Conservation (phyloP, 169 alveolate genomes). For the Besnoitia besnoiti region DNA sequence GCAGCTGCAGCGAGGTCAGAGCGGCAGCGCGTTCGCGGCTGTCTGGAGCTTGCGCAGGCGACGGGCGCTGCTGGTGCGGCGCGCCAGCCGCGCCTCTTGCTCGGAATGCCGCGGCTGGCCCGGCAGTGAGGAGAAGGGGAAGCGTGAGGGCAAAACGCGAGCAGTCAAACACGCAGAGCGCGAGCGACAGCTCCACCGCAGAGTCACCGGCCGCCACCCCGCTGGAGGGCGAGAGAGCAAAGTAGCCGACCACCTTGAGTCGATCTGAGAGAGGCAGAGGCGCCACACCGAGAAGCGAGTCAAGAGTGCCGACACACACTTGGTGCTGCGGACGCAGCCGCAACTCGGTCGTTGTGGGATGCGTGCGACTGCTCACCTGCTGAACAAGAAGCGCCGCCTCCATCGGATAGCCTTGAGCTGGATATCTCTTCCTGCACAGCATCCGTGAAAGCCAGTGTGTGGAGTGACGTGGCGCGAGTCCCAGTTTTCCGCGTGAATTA, state of each 20-base stretch:
- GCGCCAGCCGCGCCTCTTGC: background rate
- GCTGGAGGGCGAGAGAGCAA: background rate
- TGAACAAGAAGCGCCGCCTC: too few relatives aligned
- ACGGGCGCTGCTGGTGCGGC: background rate
- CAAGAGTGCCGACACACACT: too few relatives aligned
- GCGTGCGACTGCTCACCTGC: too few relatives aligned
- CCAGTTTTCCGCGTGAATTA: too few relatives aligned
- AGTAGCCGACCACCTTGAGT: slow-evolving; percentile 24
- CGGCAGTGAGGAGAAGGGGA: slow-evolving; percentile 6
- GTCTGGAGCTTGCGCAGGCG: background rate
- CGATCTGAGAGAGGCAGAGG: background rate
- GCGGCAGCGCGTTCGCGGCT: background rate
- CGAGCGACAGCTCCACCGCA: background rate
- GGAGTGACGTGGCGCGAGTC: too few relatives aligned
- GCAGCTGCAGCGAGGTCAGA: background rate
- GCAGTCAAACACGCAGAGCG: background rate
- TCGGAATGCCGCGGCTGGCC: background rate
- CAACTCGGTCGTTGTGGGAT: too few relatives aligned
- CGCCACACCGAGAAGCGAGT: too few relatives aligned
- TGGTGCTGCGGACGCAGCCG: too few relatives aligned
- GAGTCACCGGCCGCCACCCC: background rate
- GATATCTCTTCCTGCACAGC: too few relatives aligned
- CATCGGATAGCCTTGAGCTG: too few relatives aligned
- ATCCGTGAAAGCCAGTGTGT: too few relatives aligned
- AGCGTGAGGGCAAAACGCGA: background rate